phyloP scores from a whole-genome alignment of 148 eudicot genomes.

The Drosera capensis region DNA sequence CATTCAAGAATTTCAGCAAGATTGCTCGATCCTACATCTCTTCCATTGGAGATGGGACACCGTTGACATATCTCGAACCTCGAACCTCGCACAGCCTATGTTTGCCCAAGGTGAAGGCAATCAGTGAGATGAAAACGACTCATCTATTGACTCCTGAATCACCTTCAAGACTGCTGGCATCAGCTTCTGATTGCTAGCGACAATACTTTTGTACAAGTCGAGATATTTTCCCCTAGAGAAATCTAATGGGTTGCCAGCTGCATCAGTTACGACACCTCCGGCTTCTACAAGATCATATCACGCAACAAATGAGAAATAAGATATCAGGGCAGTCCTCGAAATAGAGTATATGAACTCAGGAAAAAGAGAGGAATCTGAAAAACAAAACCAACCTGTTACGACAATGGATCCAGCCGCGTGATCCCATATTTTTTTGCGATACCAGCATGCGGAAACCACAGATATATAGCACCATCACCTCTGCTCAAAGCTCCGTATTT shows the following conservation, averaged over 20 bases:
- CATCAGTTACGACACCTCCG: constrained; percentile 80
- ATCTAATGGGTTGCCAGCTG: constrained; percentile 83
- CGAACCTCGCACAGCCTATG: not conserved
- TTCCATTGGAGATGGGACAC: too few relatives aligned
- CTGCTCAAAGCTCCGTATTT: constrained; percentile 90
- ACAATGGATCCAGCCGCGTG: constrained; percentile 95
- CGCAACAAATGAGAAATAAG: not conserved
- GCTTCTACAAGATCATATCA: constrained; percentile 58
- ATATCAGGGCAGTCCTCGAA: not conserved
- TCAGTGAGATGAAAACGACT: constrained; percentile 56
- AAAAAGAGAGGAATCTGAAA: not conserved
- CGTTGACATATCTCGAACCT: too few relatives aligned
- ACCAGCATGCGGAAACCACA: constrained; percentile 84
- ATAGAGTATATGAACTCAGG: too few relatives aligned
- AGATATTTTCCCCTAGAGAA: constrained; percentile 82
- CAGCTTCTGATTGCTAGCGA: constrained; percentile 71
- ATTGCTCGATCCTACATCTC: too few relatives aligned
- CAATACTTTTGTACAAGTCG: constrained; percentile 72
- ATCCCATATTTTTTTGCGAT: constrained; percentile 95
- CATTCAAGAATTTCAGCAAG: too few relatives aligned
- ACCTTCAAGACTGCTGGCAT: constrained; percentile 86
- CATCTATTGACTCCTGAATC: constrained; percentile 59
- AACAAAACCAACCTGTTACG: constrained; percentile 43
- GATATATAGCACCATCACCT: constrained; percentile 96
- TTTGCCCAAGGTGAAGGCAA: not conserved